Evolutionary conservation across 2,329 filamentous ascomycete genomes (phyloP).

Genomic region (Pseudocercospora pini-densiflorae): DNA sequence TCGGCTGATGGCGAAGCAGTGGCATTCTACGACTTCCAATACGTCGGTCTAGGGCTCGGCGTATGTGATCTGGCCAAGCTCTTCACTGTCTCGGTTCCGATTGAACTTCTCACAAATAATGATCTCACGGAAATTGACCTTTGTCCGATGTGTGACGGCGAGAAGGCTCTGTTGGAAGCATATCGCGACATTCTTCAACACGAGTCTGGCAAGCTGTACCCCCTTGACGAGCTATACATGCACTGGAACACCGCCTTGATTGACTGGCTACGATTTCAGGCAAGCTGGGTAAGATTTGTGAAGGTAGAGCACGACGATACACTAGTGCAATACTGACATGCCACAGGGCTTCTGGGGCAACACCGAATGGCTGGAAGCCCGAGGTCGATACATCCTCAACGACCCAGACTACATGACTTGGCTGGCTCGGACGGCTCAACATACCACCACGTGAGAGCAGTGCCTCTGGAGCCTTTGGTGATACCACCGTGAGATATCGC

Average conservation of each 20-base stretch:
- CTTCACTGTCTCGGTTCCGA: conserved; percentile 68
- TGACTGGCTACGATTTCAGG: conserved; percentile 63
- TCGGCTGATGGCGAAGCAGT: conserved; percentile 54
- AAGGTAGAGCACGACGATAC: too few relatives aligned
- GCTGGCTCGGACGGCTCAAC: background rate
- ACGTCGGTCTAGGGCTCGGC: conserved; percentile 66
- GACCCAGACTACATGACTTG: conserved; percentile 25
- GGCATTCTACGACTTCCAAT: conserved; percentile 73
- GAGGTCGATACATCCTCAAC: conserved; percentile 27
- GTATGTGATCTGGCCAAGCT: conserved; percentile 70
- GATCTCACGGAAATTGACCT: conserved; percentile 36
- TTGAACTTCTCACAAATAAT: conserved; percentile 51
- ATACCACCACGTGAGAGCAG: background rate
- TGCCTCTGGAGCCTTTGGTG: too few relatives aligned
- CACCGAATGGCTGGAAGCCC: conserved; percentile 33
- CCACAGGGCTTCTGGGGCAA: conserved; percentile 32
- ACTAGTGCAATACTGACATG: background rate
- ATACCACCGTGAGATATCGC: too few relatives aligned
- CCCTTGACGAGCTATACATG: conserved; percentile 58
- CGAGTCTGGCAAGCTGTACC: conserved; percentile 49
- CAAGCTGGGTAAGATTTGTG: conserved; percentile 33
- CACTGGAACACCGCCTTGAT: conserved; percentile 72
- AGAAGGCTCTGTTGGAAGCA: conserved; percentile 55
- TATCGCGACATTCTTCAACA: conserved; percentile 53
- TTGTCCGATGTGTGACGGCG: conserved; percentile 54